Evolutionary conservation across 139 green algal genomes (phyloP), one percentile per base, ranked within the genome.

Genomic region (Edaphochlamys debaryana): DNA sequence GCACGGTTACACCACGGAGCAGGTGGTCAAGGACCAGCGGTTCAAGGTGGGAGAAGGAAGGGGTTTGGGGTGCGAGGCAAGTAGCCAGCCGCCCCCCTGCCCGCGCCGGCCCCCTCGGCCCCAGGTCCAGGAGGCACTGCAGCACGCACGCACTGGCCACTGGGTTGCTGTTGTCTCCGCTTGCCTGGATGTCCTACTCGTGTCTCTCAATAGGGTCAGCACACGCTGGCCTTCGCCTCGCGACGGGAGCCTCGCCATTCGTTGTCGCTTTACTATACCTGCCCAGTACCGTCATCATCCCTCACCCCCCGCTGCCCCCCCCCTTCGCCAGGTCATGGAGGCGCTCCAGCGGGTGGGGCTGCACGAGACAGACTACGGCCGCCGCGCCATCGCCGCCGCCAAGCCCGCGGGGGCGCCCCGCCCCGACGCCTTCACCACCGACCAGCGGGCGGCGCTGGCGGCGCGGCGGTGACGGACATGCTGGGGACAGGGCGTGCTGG

Each of bases 1-100:
- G 36, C 69, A 89, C 38, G 85, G 85, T 1, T 89, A 80, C 79
- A 89, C 78, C 40, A 72, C 69, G 11, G 78, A 89, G 17, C 85
- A 89, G 63, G 62, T 89, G 85, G 71, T 79, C 41, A 54, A 58
- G n/a, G 85, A 89, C 62, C 77, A 78, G 25, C 71, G 72, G 9
- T 86, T 86, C 79, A 89, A 89, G 85, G 85, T 89, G 19, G 42
- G 42, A 58, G 40, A 54, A 13, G 45, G 45, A 54, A 54, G 45
- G n/a, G 45, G 45, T 54, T n/a, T n/a, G n/a, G n/a, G n/a, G n/a
- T n/a, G n/a, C n/a, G n/a, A n/a, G n/a, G n/a, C n/a, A n/a, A n/a
- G n/a, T n/a, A n/a, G 23, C 23, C 60, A 8, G 29, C 38, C 5
- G 37, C 40, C 9, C 30, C 37, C 17, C 40, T 56, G 30, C 22